Conservation (phyloP, 2,329 filamentous ascomycete genomes). For the Chalaropsis thielavioides region DNA sequence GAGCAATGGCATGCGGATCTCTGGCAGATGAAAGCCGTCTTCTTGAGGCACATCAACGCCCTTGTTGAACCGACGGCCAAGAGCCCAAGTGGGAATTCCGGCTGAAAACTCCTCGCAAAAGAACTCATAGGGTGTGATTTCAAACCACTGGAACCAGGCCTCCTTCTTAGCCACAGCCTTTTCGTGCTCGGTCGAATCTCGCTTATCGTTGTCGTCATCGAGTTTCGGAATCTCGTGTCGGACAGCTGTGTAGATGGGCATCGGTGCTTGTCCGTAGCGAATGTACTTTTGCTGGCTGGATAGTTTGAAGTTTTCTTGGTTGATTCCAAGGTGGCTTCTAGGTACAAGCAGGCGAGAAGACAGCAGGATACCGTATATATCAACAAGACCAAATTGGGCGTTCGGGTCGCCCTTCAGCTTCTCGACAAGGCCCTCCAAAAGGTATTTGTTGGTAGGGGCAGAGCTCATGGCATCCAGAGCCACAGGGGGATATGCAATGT, state of each 20-base stretch:
- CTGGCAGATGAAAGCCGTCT: conserved; percentile 58
- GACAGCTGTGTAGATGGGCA: conserved; percentile 92
- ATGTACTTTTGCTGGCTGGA: conserved; percentile 72
- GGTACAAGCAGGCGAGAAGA: conserved; percentile 76
- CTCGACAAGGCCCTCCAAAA: conserved; percentile 78
- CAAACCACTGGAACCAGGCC: conserved; percentile 96
- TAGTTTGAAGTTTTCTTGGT: conserved; percentile 70
- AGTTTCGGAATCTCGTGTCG: conserved; percentile 74
- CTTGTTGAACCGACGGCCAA: conserved; percentile 67
- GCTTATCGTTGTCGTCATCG: conserved; percentile 23
- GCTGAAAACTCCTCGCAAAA: conserved; percentile 86
- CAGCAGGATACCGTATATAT: conserved; percentile 78
- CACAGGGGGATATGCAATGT: conserved; percentile 83
- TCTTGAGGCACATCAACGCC: conserved; percentile 52
- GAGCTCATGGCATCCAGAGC: conserved; percentile 70
- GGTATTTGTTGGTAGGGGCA: conserved; percentile 82
- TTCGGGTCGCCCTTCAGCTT: conserved; percentile 69
- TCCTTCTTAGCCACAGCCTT: conserved; percentile 43
- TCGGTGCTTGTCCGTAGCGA: conserved; percentile 61
- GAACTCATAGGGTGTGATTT: conserved; percentile 86
- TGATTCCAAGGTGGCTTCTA: conserved; percentile 48
- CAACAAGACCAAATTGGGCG: conserved; percentile 78
- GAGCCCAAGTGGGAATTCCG: conserved; percentile 87
- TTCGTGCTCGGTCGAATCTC: conserved; percentile 29
- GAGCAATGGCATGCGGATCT: conserved; percentile 67